Base-by-base conservation (phyloP, 176 grass and related monocot species). In the Urochloa ruziziensis region DNA sequence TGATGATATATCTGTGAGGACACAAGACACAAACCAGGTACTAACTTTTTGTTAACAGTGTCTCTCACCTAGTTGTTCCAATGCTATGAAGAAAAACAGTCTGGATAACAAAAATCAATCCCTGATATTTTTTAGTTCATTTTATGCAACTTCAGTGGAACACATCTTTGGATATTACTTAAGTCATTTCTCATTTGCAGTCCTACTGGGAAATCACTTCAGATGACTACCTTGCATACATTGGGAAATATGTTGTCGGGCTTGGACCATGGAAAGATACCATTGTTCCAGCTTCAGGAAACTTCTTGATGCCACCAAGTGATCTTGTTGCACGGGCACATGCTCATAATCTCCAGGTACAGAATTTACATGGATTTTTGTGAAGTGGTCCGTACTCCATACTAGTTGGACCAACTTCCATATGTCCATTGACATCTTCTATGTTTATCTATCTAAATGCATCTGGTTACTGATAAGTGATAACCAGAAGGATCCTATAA, bases 181-280 rank as follows among this genome's bases (percentile, higher is more conserved):
- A 70, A 86, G 71, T 54, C 44, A 66, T 82, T 28, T 83, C 63
- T 70, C 52, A 51, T 72, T 64, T 88, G 75, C 81, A 95, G 96
- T 95, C 93, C 47, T 98, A 89, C 82, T 98, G 89, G 93, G 96
- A 98, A 83, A 92, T 98, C 81, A 92, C 96, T 85, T 95, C 93
- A 75, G 91, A 98, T 83, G 80, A 77, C 32, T 98, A 93, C 83
- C 85, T 98, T 48, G 70, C 73, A 86, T 98, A 93, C 62, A 96
- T 94, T 71, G 87, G 62, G 56, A 90, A 90, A 72, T 99, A 92
- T 15, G 89, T 92, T 80, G 62, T 98, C 4, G 93, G 96, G 53
- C 90, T 99, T 75, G 96, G 96, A 66, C 96, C 96, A 32, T 99
- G 93, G 93, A 99, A 99, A 81, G 96, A 96, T 74, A 99, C 91